Evolutionary conservation across 768 basidiomycete species (phyloP).

Genomic region (Serendipita vermifera): DNA sequence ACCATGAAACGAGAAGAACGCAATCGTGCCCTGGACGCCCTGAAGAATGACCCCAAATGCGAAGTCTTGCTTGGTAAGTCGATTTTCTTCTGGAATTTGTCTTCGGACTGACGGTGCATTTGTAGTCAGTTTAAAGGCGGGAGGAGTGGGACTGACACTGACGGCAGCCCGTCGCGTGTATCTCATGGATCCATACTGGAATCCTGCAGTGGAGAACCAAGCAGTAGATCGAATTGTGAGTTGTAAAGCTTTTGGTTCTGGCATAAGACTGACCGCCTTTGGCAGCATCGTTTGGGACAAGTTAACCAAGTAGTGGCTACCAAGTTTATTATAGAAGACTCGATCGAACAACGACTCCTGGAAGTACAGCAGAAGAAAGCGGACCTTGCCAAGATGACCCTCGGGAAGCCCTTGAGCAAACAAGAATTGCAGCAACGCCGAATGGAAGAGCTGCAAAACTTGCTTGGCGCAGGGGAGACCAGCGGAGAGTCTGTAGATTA

Average conservation of each 20-base stretch:
- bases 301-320: conserved; percentile 81
- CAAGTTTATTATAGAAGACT: conserved; percentile 86
- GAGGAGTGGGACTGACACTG: conserved; percentile 92
- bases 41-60: conserved; percentile 78
- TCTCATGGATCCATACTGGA: conserved; percentile 97
- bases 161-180: conserved; percentile 91
- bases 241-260: conserved; percentile 13
- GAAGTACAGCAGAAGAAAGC: conserved; percentile 94
- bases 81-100: background rate
- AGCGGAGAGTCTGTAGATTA: background rate
- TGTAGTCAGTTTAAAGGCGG: conserved; percentile 81
- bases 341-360: conserved; percentile 84
- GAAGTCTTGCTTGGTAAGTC: conserved; percentile 62
- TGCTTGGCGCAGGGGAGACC: background rate
- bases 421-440: conserved; percentile 76
- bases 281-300: conserved; percentile 89
- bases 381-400: conserved; percentile 84
- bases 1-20: conserved; percentile 97
- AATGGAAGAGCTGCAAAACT: conserved; percentile 56
- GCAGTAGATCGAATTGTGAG: conserved; percentile 93
- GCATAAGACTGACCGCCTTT: conserved; percentile 1
- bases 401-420: conserved; percentile 70
- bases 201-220: conserved; percentile 94
- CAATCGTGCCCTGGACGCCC: conserved; percentile 77
- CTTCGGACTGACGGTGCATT: too few species aligned